phyloP scores from a whole-genome alignment of 306 rosid species.

The Castanospermum australe region DNA sequence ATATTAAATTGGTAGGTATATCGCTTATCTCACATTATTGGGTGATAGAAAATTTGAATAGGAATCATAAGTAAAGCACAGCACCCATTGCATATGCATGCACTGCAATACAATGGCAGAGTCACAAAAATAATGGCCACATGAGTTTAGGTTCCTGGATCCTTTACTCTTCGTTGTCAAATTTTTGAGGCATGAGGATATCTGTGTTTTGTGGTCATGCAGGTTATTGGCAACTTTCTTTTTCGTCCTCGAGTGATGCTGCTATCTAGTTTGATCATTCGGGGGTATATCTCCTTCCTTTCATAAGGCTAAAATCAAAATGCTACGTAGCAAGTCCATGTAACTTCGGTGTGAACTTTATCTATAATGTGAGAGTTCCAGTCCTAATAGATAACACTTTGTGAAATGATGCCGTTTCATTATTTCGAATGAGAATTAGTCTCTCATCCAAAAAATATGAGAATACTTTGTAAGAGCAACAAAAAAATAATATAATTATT shows the following conservation, averaged over 20 bases:
- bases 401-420: too few relatives aligned
- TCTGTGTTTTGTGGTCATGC: neutral
- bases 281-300: too few relatives aligned
- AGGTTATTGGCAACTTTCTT: neutral
- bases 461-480: too few relatives aligned
- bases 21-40: neutral
- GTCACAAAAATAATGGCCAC: neutral
- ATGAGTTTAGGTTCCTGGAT: neutral
- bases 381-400: too few relatives aligned
- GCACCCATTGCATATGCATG: neutral
- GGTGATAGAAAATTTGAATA: neutral
- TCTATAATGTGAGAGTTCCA: too few relatives aligned
- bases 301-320: too few relatives aligned
- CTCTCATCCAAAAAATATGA: too few relatives aligned
- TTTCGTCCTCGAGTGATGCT: too few relatives aligned
- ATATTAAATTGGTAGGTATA: neutral
- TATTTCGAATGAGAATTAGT: too few relatives aligned
- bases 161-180: neutral
- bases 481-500: too few relatives aligned
- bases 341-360: neutral
- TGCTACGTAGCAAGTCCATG: neutral
- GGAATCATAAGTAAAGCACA: neutral
- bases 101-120: neutral
- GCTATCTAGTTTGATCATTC: too few relatives aligned
- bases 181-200: neutral